Conservation (phyloP, 2,329 filamentous ascomycete genomes). For the Trichoderma sp. region DNA sequence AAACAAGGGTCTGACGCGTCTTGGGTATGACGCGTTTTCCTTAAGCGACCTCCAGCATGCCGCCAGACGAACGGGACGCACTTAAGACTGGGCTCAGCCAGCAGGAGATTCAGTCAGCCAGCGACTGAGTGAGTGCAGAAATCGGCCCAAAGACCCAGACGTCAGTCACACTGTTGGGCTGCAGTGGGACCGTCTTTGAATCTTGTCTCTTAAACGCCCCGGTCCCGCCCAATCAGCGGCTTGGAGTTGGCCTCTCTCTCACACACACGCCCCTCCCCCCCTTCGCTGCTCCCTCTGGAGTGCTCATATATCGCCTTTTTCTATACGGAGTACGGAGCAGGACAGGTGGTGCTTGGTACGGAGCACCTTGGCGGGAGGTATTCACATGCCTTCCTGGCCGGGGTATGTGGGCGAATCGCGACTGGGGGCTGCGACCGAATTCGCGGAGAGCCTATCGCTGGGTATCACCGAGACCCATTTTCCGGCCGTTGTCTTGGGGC, state of each 20-base stretch:
- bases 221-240: constrained; percentile 7
- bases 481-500: constrained; percentile 3
- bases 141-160: not conserved
- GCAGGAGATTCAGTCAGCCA: too few relatives aligned
- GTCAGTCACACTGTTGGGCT: constrained; percentile 15
- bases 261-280: not conserved
- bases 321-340: not conserved
- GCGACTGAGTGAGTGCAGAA: not conserved
- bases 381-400: constrained; percentile 11
- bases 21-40: constrained; percentile 10
- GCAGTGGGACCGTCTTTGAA: constrained; percentile 14
- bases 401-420: constrained; percentile 12
- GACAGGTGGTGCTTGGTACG: not conserved
- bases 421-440: constrained; percentile 7
- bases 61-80: not conserved
- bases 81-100: not conserved
- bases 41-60: not conserved
- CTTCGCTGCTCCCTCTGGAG: not conserved
- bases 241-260: not conserved
- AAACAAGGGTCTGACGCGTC: constrained; percentile 24
- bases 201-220: not conserved
- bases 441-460: constrained; percentile 11
- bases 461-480: constrained; percentile 14
- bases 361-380: not conserved
- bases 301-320: not conserved